Evolutionary conservation across 768 basidiomycete genomes (phyloP).

Genomic region (Lactarius psammicola): DNA sequence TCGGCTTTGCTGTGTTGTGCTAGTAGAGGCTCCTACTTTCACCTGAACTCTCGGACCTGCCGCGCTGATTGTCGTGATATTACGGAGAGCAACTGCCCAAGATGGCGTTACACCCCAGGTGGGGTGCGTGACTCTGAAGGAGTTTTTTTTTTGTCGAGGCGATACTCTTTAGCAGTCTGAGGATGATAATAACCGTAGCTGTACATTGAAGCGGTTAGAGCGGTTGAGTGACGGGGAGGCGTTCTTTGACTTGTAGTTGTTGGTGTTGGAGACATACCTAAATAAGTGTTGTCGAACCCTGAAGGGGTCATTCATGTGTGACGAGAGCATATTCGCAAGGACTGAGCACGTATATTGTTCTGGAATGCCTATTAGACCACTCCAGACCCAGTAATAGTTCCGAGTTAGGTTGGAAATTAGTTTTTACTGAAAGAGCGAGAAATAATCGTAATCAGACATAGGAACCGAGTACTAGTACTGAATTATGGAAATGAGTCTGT

Average conservation of each 20-base stretch:
- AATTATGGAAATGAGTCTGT: too few species aligned
- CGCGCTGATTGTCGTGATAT: neutral
- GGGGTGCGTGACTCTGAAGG: constrained; percentile 11
- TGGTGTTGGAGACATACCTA: neutral
- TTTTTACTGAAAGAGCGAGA: neutral
- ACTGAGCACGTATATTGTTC: neutral
- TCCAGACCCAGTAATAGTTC: neutral
- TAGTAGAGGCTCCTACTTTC: neutral
- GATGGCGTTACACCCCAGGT: neutral
- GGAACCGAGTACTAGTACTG: neutral
- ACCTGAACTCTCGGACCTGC: neutral
- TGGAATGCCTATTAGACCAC: neutral
- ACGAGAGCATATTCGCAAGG: neutral
- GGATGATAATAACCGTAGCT: neutral
- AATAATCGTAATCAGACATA: neutral
- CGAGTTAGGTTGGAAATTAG: too few species aligned
- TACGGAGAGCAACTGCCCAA: neutral
- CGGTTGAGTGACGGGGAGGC: neutral
- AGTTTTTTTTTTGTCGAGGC: neutral
- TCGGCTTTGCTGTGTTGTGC: neutral
- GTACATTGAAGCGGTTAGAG: neutral
- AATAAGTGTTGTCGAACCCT: constrained; percentile 18
- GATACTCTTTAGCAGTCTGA: neutral
- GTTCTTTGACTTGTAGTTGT: neutral
- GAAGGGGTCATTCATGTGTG: constrained; percentile 27